These are phyloP conservation scores for Claviceps fusiformis DNA, from an alignment of 2,329 filamentous ascomycete genomes.

Conservation along the genomic window DNA sequence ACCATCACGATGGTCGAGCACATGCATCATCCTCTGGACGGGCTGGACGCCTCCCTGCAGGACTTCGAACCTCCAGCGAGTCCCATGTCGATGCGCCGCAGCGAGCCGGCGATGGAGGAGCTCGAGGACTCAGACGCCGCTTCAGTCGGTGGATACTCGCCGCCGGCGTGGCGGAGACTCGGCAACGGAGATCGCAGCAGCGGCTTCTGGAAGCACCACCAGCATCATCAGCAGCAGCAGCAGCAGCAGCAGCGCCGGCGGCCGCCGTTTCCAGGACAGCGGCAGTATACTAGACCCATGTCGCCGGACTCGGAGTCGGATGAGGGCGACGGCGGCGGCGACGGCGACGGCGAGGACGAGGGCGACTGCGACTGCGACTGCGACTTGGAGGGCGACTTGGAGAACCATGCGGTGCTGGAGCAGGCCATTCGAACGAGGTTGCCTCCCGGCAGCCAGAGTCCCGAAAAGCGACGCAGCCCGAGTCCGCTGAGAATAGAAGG, in stretches of 20 bases:
- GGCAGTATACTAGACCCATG: constrained; percentile 1
- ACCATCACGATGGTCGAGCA: neutral
- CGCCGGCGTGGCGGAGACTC: constrained; percentile 47
- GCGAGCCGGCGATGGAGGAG: constrained; percentile 22
- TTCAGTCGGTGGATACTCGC: constrained; percentile 45
- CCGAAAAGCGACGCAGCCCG: constrained; percentile 33
- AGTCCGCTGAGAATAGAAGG: constrained; percentile 31
- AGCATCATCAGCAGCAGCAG: no score
- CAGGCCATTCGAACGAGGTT: constrained; percentile 40
- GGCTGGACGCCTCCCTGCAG: constrained; percentile 38
- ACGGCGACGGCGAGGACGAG: neutral
- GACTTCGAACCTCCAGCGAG: constrained; percentile 39
- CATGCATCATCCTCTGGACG: constrained; percentile 20
- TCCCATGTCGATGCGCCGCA: constrained; percentile 17
- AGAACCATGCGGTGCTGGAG: constrained; percentile 29
- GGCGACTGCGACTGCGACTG: no score
- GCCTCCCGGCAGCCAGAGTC: constrained; percentile 41
- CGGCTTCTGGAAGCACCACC: constrained; percentile 39
- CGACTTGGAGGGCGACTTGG: neutral
- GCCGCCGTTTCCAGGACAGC: neutral
- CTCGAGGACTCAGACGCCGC: constrained; percentile 31
- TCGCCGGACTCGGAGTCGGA: constrained; percentile 16
- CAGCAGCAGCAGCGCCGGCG: constrained; percentile 1
- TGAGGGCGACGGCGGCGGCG: constrained; percentile 4
- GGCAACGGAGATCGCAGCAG: constrained; percentile 44